Evolutionary conservation across 768 basidiomycete species (phyloP), one percentile per base, ranked within the genome.

Genomic region (Neoboletus subvelutipes): DNA sequence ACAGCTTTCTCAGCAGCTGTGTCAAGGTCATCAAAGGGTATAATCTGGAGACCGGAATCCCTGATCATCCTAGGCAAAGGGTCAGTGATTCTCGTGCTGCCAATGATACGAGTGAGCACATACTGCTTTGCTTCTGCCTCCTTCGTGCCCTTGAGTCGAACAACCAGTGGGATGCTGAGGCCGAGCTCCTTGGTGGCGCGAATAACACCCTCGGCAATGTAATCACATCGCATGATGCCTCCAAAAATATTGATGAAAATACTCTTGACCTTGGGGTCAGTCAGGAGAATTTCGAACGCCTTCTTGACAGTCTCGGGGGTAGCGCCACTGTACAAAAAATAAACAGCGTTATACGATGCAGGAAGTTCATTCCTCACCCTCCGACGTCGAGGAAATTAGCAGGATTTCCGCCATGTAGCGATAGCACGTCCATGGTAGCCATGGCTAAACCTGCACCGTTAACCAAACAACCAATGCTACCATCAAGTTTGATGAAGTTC

Each of bases 261-360:
- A 56, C 91, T 91, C 82, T 95, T 96, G 66, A 98, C 96, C 71
- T 92, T 91, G 61, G 87, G 85, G 69, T 98, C 94, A 45, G 84
- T 75, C 24, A 96, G 80, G 24, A 99, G 82, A 64, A 99, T 91
- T 75, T 98, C 94, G 66, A 99, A 99, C 3, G 97, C 97, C 76
- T 95, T 98, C 83, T 98, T 99, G 64, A 99, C 97, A 5, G 97
- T 98, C 69, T 97, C 92, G n/a, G 97, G 94, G 15, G 96, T 98
- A 34, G 97, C 97, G 66, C 96, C 95, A 71, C 92, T 92, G 67
- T 3, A 56, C 26, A n/a, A 52, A 22, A 28, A 36, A 51, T 58
- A 59, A 46, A 10, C 20, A 36, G 36, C n/a, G 9, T 57, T 15
- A 36, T 31, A 28, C 18, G 26, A 56, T 18, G 18, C 29, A 54